A percentile compares a stretch with the other conserved stretches of the same genome.
These are phyloP conservation scores for Phanerochaete carnosa DNA, from an alignment of 768 basidiomycete species.

Conservation along the genomic window DNA sequence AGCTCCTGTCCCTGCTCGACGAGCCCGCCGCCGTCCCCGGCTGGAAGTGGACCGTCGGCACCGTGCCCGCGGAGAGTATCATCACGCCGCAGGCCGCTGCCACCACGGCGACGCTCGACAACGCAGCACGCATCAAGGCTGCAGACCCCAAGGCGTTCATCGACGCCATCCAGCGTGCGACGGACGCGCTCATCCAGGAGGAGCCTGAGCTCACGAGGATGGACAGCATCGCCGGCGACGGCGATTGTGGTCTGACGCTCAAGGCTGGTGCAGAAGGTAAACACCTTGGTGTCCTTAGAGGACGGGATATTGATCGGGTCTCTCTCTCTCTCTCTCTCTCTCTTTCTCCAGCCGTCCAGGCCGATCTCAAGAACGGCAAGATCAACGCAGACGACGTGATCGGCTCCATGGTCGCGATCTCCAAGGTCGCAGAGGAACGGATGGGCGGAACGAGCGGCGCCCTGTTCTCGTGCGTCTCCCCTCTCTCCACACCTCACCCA, in stretches of 20 bases:
- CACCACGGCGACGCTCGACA: conserved; percentile 1
- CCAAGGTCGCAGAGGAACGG: conserved; percentile 71
- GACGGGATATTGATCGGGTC: neutral
- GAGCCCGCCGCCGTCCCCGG: conserved; percentile 68
- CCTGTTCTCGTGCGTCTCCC: conserved; percentile 72
- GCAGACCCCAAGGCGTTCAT: conserved; percentile 50
- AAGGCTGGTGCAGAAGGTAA: conserved; percentile 73
- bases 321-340: conserved; percentile 11
- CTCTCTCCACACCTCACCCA: neutral
- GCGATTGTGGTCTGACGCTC: conserved; percentile 69
- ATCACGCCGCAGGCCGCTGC: neutral
- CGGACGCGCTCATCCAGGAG: conserved; percentile 63
- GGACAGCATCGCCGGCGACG: conserved; percentile 92
- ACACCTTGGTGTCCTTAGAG: conserved; percentile 2
- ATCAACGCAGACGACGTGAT: conserved; percentile 66
- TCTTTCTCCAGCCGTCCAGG: conserved; percentile 49
- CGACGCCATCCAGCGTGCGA: conserved; percentile 53
- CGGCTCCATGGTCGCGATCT: conserved; percentile 60
- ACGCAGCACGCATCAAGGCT: conserved; percentile 27
- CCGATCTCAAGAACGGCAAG: conserved; percentile 48
- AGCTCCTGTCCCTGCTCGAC: conserved; percentile 64
- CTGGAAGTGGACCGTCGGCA: conserved; percentile 75
- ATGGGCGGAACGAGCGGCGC: conserved; percentile 95
- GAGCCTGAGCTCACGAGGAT: conserved; percentile 90
- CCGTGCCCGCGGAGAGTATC: conserved; percentile 31